These are phyloP conservation scores for Leccinum longicurvipes DNA, from an alignment of 768 basidiomycete genomes.

Conservation along the genomic window DNA sequence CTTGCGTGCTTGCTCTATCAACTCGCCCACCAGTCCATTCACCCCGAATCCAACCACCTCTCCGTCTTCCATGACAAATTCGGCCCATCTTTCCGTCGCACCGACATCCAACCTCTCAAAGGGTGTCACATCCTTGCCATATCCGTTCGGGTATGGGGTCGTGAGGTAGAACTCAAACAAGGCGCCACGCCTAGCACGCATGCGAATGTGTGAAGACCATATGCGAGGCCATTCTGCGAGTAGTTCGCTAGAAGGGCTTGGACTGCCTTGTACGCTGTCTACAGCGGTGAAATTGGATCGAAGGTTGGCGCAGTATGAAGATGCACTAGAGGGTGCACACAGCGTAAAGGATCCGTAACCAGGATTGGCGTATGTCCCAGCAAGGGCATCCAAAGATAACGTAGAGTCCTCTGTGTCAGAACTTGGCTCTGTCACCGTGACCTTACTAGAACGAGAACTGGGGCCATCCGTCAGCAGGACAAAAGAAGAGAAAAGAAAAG, in stretches of 20 bases:
- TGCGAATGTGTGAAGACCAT: conserved; percentile 39
- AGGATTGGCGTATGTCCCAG: conserved; percentile 36
- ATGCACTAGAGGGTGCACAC: conserved; percentile 28
- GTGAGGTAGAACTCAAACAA: conserved; percentile 22
- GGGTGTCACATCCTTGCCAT: conserved; percentile 35
- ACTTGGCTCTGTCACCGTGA: not conserved
- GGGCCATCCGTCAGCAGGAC: not conserved
- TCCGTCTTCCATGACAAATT: conserved; percentile 27
- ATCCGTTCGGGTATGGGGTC: conserved; percentile 36
- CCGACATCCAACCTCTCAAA: conserved; percentile 22
- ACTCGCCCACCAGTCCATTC: conserved; percentile 10
- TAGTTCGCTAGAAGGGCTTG: conserved; percentile 14
- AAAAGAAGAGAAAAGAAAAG: not conserved
- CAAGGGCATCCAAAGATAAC: conserved; percentile 24
- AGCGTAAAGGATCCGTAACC: conserved; percentile 40
- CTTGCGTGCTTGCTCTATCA: conserved; percentile 21
- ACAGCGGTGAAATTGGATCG: conserved; percentile 27
- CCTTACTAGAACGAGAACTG: not conserved
- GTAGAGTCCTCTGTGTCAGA: not conserved
- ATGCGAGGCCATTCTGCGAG: conserved; percentile 32
- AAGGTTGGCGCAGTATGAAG: conserved; percentile 23
- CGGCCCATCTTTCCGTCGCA: conserved; percentile 1
- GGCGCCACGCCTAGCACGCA: conserved; percentile 17
- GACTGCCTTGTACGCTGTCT: conserved; percentile 11
- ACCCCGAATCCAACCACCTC: conserved; percentile 31